Evolutionary conservation across 164 flowering plant species (phyloP), one percentile per base, ranked within the genome.

Genomic region (Magnolia officinalis): DNA sequence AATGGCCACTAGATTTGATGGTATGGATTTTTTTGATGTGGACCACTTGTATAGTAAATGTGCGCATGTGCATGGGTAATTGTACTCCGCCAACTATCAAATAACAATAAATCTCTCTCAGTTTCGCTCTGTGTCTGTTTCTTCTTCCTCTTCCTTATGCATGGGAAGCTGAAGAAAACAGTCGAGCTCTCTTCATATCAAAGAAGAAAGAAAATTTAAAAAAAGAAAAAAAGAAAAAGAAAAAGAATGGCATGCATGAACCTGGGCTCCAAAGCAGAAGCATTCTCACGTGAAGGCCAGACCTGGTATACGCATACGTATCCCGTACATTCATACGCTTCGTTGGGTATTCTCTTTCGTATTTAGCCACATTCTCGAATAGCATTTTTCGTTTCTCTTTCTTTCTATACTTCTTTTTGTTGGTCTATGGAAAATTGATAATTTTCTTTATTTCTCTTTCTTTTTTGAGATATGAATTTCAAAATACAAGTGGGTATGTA

Each of bases 261-360:
- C 82, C 75, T 89, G 78, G 95, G 95, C 26, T 87, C 90, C 71
- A 90, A 89, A 77, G 75, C 95, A 63, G 92, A 87, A 73, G 82
- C 75, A 20, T 90, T 90, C 75, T 84, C 78, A 68, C 91, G 87
- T 37, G 81, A 89, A 37, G 89, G 91, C 79, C 83, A 83, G 16
- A 74, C 87, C 51, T 90, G 92, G 94, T 90, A 72, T 50, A 21
- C 19, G 55, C 55, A 72, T 52, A 19, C 6, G 58, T 37, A 37
- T 23, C 61, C 23, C 29, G n/a, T 2, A 50, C 45, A 52, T 71
- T 50, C 59, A 50, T 18, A 50, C 2, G 59, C 61, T 50, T 71
- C 26, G 45, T 50, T 71, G 18, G 58, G 10, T n/a, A n/a, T 50
- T 50, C 31, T 70, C 21, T 45, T 70, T 55, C 61, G 20, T 24